A percentile compares a stretch with the other conserved stretches of the same genome.
Conservation (phyloP, 805 yeast species). For the Metschnikowia lachancei region DNA sequence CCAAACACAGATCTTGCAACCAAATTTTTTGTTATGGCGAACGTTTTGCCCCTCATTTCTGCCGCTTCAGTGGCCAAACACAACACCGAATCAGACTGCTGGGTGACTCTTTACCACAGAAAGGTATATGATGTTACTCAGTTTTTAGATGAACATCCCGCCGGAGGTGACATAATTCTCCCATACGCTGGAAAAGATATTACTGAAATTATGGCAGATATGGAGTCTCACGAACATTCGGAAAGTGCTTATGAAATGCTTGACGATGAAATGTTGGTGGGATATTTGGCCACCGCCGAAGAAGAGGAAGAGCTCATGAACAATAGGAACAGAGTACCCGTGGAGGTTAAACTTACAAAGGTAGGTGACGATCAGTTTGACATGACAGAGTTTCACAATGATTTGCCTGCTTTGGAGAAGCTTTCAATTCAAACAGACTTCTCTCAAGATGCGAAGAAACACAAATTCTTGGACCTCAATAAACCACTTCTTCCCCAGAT, state of each 20-base stretch:
- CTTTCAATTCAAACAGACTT: slow-evolving; percentile 79
- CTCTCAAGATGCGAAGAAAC: slow-evolving; percentile 63
- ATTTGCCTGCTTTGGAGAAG: slow-evolving; percentile 70
- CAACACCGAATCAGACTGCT: slow-evolving; percentile 53
- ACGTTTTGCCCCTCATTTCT: slow-evolving; percentile 58
- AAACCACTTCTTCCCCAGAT: slow-evolving; percentile 83
- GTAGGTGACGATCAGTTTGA: slow-evolving; percentile 26
- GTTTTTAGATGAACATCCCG: slow-evolving; percentile 72
- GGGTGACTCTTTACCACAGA: slow-evolving; percentile 79
- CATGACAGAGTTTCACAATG: slow-evolving; percentile 47
- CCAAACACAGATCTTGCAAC: background rate
- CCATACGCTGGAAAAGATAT: slow-evolving; percentile 60
- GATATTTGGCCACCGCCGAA: slow-evolving; percentile 74
- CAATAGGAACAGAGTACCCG: slow-evolving; percentile 55
- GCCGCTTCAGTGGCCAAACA: slow-evolving; percentile 52
- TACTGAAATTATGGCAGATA: slow-evolving; percentile 76
- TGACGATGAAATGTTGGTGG: slow-evolving; percentile 75
- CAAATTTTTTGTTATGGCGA: slow-evolving; percentile 1
- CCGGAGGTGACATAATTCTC: slow-evolving; percentile 56
- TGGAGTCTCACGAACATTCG: slow-evolving; percentile 70
- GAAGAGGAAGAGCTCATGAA: slow-evolving; percentile 72
- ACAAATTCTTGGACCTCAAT: slow-evolving; percentile 81
- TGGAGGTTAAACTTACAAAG: slow-evolving; percentile 48
- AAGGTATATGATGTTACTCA: slow-evolving; percentile 81
- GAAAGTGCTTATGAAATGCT: slow-evolving; percentile 84